phyloP scores from a whole-genome alignment of 2,329 filamentous ascomycete genomes.

The Penicillium janthinellum region DNA sequence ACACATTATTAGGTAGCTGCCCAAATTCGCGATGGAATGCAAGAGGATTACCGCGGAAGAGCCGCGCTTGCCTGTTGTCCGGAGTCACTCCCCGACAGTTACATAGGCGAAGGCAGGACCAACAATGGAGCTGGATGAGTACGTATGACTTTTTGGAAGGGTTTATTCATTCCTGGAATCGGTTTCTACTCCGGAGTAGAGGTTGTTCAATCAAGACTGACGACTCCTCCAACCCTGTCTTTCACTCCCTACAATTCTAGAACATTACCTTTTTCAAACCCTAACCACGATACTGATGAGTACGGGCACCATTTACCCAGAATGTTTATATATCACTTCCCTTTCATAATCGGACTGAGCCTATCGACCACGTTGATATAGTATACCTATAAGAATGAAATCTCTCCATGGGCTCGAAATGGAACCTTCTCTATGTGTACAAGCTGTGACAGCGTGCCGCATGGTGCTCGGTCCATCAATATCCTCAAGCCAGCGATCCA shows the following conservation, averaged over 20 bases:
- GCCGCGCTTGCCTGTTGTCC: neutral
- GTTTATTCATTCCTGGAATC: neutral
- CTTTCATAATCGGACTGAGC: no score
- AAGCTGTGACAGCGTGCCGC: conserved; percentile 53
- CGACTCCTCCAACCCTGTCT: no score
- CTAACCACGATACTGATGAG: no score
- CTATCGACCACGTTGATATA: no score
- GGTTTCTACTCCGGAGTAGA: no score
- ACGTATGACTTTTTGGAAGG: neutral
- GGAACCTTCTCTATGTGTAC: conserved; percentile 42
- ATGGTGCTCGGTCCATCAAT: conserved; percentile 57
- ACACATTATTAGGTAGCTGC: no score
- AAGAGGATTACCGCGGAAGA: neutral
- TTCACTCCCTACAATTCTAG: no score
- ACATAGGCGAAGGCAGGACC: no score
- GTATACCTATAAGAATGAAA: neutral
- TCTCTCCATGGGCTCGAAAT: neutral
- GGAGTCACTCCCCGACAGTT: neutral
- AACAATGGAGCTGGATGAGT: neutral
- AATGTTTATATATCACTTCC: no score
- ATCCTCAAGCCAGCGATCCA: conserved; percentile 54
- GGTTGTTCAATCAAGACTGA: no score
- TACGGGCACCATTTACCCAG: no score
- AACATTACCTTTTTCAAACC: no score
- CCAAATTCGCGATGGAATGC: neutral